Evolutionary conservation across 768 basidiomycete genomes (phyloP), one percentile per base, ranked within the genome.

Genomic region (Auricularia sp.): DNA sequence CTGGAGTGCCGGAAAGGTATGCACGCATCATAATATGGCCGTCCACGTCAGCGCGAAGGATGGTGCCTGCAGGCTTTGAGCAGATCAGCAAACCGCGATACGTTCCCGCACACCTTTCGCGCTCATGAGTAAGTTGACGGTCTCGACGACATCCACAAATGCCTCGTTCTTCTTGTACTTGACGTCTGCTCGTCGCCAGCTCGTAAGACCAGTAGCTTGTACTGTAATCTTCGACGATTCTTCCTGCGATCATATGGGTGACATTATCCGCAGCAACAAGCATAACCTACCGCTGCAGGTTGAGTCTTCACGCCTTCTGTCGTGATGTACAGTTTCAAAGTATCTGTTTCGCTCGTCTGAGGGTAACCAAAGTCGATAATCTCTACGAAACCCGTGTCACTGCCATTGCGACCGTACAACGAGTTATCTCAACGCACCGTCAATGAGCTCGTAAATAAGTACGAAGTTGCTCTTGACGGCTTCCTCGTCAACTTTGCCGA

Each of bases 141-240:
- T 92, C 78, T 99, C 97, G 54, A 99, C 91, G 8, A 99, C 97
- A 73, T 99, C 97, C n/a, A 99, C 96, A 69, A 98, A 99, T 0
- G 97, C 97, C 72, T 99, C 97, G 69, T 99, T 99, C 83, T 98
- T 99, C 80, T 97, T 90, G 77, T 99, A 98, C 75, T 95, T 96
- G 71, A 98, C 95, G 72, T 98, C 97, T 16, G 85, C 88, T 65
- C 95, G 81, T 51, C 97, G 80, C 97, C 97, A 99, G 74, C 89
- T 96, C 37, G 91, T 98, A 35, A 92, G 89, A 0, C 97, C 97
- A 0, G 97, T 99, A 8, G 97, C 96, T 79, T 99, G 97, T 10
- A 85, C 87, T 0, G 97, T 98, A 67, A 99, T 98, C 75, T 94
- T 97, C 14, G 93, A 91, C 21, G 94, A 96, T 70, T 98, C 95